Evolutionary conservation across 1,284 basidiomycete species (phyloP).

Genomic region (Schizopora paradoxa): DNA sequence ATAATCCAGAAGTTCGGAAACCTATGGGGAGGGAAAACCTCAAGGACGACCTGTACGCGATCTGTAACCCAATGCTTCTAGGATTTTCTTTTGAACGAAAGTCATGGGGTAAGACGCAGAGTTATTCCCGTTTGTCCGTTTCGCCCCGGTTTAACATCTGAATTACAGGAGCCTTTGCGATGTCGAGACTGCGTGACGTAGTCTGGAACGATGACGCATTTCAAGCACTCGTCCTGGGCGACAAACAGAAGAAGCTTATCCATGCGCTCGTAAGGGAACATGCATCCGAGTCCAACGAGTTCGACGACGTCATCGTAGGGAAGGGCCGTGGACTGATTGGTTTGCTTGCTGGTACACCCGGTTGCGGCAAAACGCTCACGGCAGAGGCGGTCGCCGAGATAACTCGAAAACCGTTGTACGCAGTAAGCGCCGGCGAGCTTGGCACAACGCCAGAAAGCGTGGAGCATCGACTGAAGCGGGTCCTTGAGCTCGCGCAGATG

Average conservation of each 20-base stretch:
- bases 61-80: too few species aligned
- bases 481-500: slow-evolving; percentile 28
- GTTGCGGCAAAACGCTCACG: slow-evolving; percentile 34
- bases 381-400: slow-evolving; percentile 33
- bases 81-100: too few species aligned
- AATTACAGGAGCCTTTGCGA: too few species aligned
- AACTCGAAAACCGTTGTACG: slow-evolving; percentile 31
- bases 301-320: slow-evolving; percentile 30
- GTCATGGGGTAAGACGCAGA: too few species aligned
- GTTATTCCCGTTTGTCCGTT: too few species aligned
- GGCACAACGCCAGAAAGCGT: slow-evolving; percentile 25
- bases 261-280: slow-evolving; percentile 28
- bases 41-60: too few species aligned
- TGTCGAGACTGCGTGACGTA: slow-evolving; percentile 26
- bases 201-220: slow-evolving; percentile 29
- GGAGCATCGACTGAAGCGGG: slow-evolving; percentile 23
- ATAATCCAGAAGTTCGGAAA: too few species aligned
- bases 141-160: too few species aligned
- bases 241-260: slow-evolving; percentile 29
- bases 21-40: too few species aligned
- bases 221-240: slow-evolving; percentile 26
- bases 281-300: slow-evolving; percentile 12
- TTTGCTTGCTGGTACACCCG: slow-evolving; percentile 25
- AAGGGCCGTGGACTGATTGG: slow-evolving; percentile 30
- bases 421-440: slow-evolving; percentile 31